Evolutionary conservation across 140 eudicot species (phyloP).

Genomic region (Bidens hawaiensis): DNA sequence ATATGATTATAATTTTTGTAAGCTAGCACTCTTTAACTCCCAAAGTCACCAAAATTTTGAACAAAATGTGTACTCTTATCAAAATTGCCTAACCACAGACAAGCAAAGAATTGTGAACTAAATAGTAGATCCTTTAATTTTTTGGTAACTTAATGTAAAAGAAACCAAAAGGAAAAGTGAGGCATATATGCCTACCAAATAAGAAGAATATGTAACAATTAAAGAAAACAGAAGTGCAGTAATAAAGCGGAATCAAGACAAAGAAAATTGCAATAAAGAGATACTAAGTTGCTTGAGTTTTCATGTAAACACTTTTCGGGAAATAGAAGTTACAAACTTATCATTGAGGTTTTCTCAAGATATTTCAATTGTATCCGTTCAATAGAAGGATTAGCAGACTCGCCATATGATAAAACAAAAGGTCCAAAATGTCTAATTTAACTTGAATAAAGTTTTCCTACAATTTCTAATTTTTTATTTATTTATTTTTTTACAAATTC

Average conservation of each 20-base stretch:
- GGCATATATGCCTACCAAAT: background rate
- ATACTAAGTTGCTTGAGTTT: conserved; percentile 11
- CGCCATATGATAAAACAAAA: background rate
- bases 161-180: background rate
- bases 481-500: too few species aligned
- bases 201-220: background rate
- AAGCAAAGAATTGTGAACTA: background rate
- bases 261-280: background rate
- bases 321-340: background rate
- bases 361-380: background rate
- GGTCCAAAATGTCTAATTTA: background rate
- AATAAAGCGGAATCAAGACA: background rate
- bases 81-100: background rate
- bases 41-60: background rate
- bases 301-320: background rate
- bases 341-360: background rate
- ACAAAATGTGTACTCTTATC: background rate
- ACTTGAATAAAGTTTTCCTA: background rate
- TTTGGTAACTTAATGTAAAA: conserved; percentile 2
- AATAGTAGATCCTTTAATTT: background rate
- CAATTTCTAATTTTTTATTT: too few species aligned
- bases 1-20: background rate
- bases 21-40: background rate
- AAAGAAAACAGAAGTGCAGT: conserved; percentile 2
- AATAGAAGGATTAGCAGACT: conserved; percentile 1